Evolutionary conservation across 1,139 yeast species (phyloP), one percentile per base, ranked within the genome.

Genomic region (Arxiozyma slooffiae): DNA sequence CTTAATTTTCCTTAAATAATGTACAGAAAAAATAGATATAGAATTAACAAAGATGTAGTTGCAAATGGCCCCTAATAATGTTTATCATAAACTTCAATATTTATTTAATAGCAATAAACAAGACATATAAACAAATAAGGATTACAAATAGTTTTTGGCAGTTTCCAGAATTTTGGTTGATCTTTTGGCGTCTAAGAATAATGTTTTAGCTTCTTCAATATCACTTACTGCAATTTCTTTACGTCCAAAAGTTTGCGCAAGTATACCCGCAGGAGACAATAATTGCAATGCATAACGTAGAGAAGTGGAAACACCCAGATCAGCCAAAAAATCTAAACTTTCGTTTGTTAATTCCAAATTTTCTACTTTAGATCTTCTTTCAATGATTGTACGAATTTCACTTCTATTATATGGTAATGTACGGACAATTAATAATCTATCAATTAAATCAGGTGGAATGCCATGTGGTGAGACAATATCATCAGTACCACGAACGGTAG

Each of bases 381-480:
- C 80, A 56, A 92, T 80, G 60, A 92, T 92, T 20, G 82, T 77
- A 56, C 81, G 78, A 55, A 90, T 85, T 69, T 92, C 98, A 48
- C 85, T 94, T 57, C 77, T 79, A 55, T 77, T 77, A 72, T 92
- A 92, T 24, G 96, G 94, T 53, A 87, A 74, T 7, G 98, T 92
- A 68, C 95, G 82, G 49, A 94, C 92, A 66, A 92, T 94, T 60
- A 92, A 77, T 56, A 92, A 74, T 58, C 99, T 76, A 69, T 92
- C 99, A 52, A 90, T 78, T 64, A 92, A 76, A 72, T 92, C 99
- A 1, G 96, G 86, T 39, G 99, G 98, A 57, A 94, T 80, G 47
- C 99, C 99, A 65, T 94, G 98, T 24, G 99, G 97, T 18, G 96
- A 85, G 57, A 80, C 79, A 51, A 85, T 79, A 57, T 85, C 95